Percentiles rank a stretch among this genome's conserved stretches.
Evolutionary conservation across 2,329 filamentous ascomycete genomes (phyloP).

Genomic region (Claviceps digitariae): DNA sequence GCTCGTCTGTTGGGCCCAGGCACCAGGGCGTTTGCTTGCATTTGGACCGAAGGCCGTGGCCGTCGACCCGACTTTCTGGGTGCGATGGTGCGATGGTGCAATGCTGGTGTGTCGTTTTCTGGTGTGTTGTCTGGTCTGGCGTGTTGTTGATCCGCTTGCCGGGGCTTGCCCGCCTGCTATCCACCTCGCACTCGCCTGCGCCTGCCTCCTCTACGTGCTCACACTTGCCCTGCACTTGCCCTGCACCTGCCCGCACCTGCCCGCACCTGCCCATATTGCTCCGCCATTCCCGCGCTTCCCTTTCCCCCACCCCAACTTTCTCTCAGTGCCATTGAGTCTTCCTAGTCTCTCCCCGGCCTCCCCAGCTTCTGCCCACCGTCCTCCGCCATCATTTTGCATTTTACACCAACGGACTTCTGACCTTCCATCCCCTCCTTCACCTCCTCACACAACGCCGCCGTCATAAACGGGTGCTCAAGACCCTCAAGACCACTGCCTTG

Average conservation of each 20-base stretch:
- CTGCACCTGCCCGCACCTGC: not conserved
- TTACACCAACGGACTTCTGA: not conserved
- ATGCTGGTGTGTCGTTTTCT: no score
- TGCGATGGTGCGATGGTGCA: not conserved
- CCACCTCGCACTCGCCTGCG: no score
- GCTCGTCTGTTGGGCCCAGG: no score
- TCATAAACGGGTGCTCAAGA: not conserved
- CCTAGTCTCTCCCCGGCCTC: no score
- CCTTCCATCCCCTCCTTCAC: not conserved
- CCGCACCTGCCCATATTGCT: not conserved
- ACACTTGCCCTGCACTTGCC: not conserved
- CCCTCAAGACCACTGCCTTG: not conserved
- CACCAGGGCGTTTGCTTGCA: no score
- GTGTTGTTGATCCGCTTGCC: no score
- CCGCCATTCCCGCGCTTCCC: not conserved
- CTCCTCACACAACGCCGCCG: not conserved
- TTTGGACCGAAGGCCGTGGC: no score
- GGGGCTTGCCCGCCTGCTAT: not conserved
- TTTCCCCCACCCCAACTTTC: no score
- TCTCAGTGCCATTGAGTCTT: no score
- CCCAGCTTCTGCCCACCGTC: not conserved
- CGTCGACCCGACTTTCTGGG: not conserved
- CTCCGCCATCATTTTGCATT: not conserved
- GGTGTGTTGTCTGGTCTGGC: no score
- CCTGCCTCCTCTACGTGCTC: not conserved